Evolutionary conservation across 2,329 filamentous ascomycete genomes (phyloP), one percentile per base, ranked within the genome.

Genomic region (Nemania sp.): DNA sequence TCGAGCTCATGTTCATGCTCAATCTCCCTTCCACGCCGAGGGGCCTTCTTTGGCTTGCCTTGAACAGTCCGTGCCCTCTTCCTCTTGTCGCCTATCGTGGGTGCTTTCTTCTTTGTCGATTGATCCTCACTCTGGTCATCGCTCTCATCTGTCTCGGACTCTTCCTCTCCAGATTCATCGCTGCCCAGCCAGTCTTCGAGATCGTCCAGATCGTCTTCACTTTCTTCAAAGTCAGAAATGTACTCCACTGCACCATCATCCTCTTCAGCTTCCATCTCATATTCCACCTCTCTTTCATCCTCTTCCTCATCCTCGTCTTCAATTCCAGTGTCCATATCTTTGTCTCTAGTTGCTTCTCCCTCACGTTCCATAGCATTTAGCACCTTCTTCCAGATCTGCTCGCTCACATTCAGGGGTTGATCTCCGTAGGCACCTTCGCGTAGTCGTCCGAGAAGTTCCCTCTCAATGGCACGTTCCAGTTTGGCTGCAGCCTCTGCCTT

Each of bases 321-420:
- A 71, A 97, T 89, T 10, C 94, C 95, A 74, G 94, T 90, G 79
- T 98, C 95, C 79, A 96, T 81, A 79, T 98, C 95, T 82, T 94
- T 89, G 79, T 98, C 95, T 62, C 93, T 86, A 71, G 88, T 85
- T 52, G 92, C 95, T 76, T 97, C 90, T 67, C 95, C 94, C 74
- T 92, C 91, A 74, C 92, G 88, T 86, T 99, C 96, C 81, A 99
- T 86, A 3, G 93, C 93, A 69, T 90, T 90, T 74, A 99, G 89
- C 7, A 99, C 96, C 87, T 94, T 97, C 87, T 97, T 97, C 96
- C 96, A 99, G 69, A 99, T 93, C 15, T 88, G 87, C 80, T 98
- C 94, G 80, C 97, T 96, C 59, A 97, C 94, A 78, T 99, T 99
- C 72, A 99, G 85, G 49, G 96, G 96, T 78, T 93, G 89, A 75